phyloP scores from a whole-genome alignment of 148 eudicot genomes.

The Spergularia marina region DNA sequence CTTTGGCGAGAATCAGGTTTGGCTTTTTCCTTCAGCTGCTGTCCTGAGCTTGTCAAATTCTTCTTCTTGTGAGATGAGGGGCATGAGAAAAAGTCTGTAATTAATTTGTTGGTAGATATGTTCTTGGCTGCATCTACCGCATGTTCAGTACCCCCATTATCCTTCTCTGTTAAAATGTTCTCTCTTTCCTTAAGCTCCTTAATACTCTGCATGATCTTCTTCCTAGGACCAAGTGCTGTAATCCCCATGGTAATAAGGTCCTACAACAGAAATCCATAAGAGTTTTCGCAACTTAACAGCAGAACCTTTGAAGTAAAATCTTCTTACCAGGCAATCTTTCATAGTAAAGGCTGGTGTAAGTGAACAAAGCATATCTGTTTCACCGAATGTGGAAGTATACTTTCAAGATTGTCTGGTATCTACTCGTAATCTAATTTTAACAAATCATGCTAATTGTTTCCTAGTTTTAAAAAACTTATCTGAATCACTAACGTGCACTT shows the following conservation, averaged over 20 bases:
- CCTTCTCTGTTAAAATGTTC: constrained; percentile 25
- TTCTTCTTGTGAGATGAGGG: constrained; percentile 34
- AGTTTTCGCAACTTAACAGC: constrained; percentile 2
- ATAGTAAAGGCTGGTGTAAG: neutral
- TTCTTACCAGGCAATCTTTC: neutral
- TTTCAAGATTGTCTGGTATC: neutral
- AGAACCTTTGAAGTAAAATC: neutral
- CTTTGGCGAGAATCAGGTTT: constrained; percentile 29
- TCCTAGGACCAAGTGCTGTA: constrained; percentile 92
- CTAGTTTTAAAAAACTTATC: neutral
- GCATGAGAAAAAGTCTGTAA: constrained; percentile 73
- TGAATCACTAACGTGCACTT: neutral
- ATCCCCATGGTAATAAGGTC: constrained; percentile 78
- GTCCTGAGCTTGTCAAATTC: constrained; percentile 27
- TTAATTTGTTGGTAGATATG: constrained; percentile 53
- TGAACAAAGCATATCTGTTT: neutral
- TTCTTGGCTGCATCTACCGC: constrained; percentile 34
- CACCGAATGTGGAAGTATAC: neutral
- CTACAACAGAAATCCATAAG: constrained; percentile 35
- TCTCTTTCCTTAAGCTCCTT: constrained; percentile 47
- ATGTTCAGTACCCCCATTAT: constrained; percentile 31
- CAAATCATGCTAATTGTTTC: neutral
- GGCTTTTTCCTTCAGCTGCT: constrained; percentile 28
- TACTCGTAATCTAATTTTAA: neutral
- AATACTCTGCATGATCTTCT: constrained; percentile 71